phyloP scores from a whole-genome alignment of 148 eudicot species.

The Pharnaceum exiguum region DNA sequence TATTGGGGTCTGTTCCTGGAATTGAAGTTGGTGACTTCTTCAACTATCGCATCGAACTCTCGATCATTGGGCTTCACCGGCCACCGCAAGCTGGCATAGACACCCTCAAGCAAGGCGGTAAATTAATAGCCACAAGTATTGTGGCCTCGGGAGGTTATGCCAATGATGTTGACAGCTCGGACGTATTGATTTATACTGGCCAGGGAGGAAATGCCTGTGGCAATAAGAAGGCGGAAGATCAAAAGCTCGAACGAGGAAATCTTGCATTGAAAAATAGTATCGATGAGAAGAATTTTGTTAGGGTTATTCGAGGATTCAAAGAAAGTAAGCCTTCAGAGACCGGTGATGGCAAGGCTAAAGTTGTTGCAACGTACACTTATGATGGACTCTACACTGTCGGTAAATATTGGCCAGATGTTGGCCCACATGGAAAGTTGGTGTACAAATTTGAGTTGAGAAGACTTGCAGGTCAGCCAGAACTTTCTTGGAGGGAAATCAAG shows the following conservation, averaged over 20 bases:
- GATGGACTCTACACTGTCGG: constrained; percentile 73
- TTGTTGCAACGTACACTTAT: constrained; percentile 53
- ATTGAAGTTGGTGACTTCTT: constrained; percentile 91
- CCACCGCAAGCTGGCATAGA: constrained; percentile 77
- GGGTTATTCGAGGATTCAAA: constrained; percentile 79
- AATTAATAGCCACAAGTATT: constrained; percentile 54
- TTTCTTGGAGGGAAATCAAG: constrained; percentile 65
- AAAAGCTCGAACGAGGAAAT: constrained; percentile 84
- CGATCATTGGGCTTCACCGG: constrained; percentile 76
- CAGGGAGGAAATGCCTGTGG: constrained; percentile 61
- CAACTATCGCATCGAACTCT: constrained; percentile 72
- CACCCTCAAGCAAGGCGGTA: constrained; percentile 32
- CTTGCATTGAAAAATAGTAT: constrained; percentile 69
- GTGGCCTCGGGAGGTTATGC: constrained; percentile 78
- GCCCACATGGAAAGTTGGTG: constrained; percentile 54
- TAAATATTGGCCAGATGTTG: constrained; percentile 42
- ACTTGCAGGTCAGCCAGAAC: constrained; percentile 64
- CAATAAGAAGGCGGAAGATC: constrained; percentile 62
- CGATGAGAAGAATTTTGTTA: constrained; percentile 39
- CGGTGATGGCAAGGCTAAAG: constrained; percentile 35
- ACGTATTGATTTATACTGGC: constrained; percentile 64
- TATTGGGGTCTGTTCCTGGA: constrained; percentile 66
- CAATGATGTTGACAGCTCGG: constrained; percentile 58
- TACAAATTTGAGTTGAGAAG: constrained; percentile 71
- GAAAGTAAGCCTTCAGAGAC: constrained; percentile 44